A percentile compares a stretch with the other conserved stretches of the same genome.
phyloP scores from a whole-genome alignment of 345 rosid genomes.

The Eucalyptus albens region DNA sequence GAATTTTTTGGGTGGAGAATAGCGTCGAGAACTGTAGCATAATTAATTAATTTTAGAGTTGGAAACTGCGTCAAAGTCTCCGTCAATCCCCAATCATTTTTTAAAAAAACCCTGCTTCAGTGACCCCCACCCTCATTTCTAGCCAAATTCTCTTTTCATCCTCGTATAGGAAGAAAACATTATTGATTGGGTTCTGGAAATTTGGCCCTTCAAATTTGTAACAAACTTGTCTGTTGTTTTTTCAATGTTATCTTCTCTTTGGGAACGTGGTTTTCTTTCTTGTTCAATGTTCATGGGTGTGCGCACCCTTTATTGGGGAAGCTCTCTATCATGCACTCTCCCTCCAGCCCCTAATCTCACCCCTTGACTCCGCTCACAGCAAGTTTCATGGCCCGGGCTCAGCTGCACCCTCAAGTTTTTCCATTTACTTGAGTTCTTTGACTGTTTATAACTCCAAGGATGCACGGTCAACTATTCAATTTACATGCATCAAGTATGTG shows the following conservation, averaged over 20 bases:
- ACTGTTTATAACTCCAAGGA: too few relatives aligned
- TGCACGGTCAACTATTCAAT: too few relatives aligned
- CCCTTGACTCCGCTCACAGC: neutral
- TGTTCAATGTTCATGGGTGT: neutral
- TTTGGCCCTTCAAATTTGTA: neutral
- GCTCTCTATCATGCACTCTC: neutral
- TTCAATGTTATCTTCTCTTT: neutral
- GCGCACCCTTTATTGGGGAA: neutral
- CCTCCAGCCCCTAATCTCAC: neutral
- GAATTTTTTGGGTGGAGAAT: neutral
- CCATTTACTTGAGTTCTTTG: neutral
- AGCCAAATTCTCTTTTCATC: neutral
- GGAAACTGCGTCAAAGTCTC: too few relatives aligned
- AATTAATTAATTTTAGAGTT: too few relatives aligned
- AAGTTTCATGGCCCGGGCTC: neutral
- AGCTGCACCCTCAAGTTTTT: neutral
- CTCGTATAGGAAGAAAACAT: neutral
- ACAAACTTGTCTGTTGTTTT: neutral
- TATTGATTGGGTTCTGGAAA: accelerated
- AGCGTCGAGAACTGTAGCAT: too few relatives aligned
- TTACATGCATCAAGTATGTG: too few relatives aligned
- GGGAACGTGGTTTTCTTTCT: neutral
- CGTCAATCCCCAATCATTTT: neutral
- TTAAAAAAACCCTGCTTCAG: too few relatives aligned
- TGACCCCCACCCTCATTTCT: neutral